Conservation (phyloP, 129 eudicot species). For the Arctium minus region DNA sequence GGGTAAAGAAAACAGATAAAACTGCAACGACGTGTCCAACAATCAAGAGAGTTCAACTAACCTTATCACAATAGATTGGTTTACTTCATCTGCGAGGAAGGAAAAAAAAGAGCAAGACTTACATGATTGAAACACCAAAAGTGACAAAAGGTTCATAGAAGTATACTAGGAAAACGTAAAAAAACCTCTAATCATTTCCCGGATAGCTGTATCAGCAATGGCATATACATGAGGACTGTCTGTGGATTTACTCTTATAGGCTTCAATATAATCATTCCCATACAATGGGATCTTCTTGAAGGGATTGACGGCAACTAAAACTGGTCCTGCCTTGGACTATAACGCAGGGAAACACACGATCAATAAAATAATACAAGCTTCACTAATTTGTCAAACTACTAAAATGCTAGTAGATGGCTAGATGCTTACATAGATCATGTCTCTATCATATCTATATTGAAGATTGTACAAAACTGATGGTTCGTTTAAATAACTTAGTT, state of each 20-base stretch:
- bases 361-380: constrained; percentile 3
- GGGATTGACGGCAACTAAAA: constrained; percentile 88
- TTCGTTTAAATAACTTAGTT: constrained; percentile 85
- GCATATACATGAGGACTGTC: constrained; percentile 97
- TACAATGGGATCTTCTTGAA: constrained; percentile 81
- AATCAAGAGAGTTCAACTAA: constrained; percentile 31
- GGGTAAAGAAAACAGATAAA: neutral
- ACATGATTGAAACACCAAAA: constrained; percentile 6
- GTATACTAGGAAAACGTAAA: constrained; percentile 2
- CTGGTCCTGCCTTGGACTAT: constrained; percentile 97
- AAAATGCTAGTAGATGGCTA: neutral
- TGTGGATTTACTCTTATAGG: constrained; percentile 63
- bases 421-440: constrained; percentile 79
- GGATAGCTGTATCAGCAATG: constrained; percentile 79
- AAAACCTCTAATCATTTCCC: constrained; percentile 92
- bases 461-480: constrained; percentile 93
- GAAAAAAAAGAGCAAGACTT: constrained; percentile 7
- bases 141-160: neutral
- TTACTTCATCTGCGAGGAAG: constrained; percentile 77
- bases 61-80: constrained; percentile 98
- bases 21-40: neutral
- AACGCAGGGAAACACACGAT: constrained; percentile 5
- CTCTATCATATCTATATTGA: constrained; percentile 75
- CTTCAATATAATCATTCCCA: constrained; percentile 73
- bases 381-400: neutral